Conservation (phyloP, 2,329 filamentous ascomycete genomes). For the Arthrobotrys conoides region DNA sequence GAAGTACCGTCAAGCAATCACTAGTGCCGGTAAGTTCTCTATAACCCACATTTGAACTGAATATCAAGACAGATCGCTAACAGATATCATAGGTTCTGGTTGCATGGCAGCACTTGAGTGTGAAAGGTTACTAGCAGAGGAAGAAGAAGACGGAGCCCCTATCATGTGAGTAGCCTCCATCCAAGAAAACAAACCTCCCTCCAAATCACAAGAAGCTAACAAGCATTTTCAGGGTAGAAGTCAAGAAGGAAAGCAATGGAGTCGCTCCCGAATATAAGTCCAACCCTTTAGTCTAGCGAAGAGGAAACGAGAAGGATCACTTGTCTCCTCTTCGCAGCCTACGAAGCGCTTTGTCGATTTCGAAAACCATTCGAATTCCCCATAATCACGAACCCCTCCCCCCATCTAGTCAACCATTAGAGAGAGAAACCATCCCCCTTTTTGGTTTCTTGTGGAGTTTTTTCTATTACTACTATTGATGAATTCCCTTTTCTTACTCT, state of each 20-base stretch:
- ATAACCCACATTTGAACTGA: not conserved
- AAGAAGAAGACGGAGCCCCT: conserved; percentile 65
- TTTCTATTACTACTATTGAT: not conserved
- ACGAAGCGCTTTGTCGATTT: conserved; percentile 55
- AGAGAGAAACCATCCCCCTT: not conserved
- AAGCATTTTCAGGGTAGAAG: conserved; percentile 44
- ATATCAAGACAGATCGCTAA: conserved; percentile 1
- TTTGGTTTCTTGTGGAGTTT: conserved; percentile 1
- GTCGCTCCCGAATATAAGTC: conserved; percentile 59
- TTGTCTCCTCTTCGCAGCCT: conserved; percentile 60
- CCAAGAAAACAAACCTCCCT: not conserved
- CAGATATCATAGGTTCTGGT: conserved; percentile 77
- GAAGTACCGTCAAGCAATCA: conserved; percentile 96
- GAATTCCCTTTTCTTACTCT: conserved; percentile 1
- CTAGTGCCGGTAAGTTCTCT: conserved; percentile 84
- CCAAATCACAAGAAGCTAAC: conserved; percentile 13
- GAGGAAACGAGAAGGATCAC: conserved; percentile 61
- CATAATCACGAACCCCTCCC: not conserved
- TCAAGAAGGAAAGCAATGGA: conserved; percentile 61
- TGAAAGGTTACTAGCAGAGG: conserved; percentile 89
- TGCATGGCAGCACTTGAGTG: conserved; percentile 96
- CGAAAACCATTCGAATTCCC: conserved; percentile 50
- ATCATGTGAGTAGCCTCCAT: conserved; percentile 37
- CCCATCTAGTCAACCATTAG: not conserved
- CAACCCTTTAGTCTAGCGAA: conserved; percentile 61